Conservation (phyloP, 768 basidiomycete genomes). For the Tricholoma flavovirens region DNA sequence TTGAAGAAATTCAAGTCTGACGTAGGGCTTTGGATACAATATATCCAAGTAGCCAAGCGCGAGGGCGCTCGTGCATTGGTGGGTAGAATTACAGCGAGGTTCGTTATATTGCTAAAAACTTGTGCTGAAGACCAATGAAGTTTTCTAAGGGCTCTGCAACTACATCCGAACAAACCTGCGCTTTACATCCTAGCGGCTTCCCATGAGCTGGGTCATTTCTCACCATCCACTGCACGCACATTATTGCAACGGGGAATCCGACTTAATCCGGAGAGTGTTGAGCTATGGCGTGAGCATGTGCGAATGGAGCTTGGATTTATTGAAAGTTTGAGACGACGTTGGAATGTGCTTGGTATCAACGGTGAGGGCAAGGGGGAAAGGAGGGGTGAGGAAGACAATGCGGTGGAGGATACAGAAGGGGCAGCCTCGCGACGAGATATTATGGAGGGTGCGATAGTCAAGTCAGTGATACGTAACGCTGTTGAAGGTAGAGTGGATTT, state of each 20-base stretch:
- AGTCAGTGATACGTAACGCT: constrained; percentile 70
- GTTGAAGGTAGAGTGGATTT: constrained; percentile 48
- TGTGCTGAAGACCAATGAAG: constrained; percentile 2
- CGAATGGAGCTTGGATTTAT: constrained; percentile 86
- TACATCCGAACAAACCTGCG: constrained; percentile 73
- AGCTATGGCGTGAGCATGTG: constrained; percentile 87
- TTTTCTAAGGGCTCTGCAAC: constrained; percentile 72
- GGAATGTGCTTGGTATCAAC: constrained; percentile 72
- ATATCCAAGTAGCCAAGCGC: constrained; percentile 77
- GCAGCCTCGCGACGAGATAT: constrained; percentile 59
- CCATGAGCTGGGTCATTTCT: constrained; percentile 71
- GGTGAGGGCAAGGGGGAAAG: constrained; percentile 24
- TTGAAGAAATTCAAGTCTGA: constrained; percentile 86
- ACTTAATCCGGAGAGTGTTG: constrained; percentile 62
- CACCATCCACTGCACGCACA: constrained; percentile 74
- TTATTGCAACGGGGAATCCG: constrained; percentile 83
- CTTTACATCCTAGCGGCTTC: constrained; percentile 82
- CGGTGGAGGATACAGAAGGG: constrained; percentile 31
- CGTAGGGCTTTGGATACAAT: constrained; percentile 83
- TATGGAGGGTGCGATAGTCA: constrained; percentile 76
- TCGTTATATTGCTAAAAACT: constrained; percentile 14
- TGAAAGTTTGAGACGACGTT: constrained; percentile 72
- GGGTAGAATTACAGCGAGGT: constrained; percentile 79
- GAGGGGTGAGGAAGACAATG: constrained; percentile 10
- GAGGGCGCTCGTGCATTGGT: constrained; percentile 77